Conservation (phyloP, 441 rosid genomes). For the Croton laevigatus region DNA sequence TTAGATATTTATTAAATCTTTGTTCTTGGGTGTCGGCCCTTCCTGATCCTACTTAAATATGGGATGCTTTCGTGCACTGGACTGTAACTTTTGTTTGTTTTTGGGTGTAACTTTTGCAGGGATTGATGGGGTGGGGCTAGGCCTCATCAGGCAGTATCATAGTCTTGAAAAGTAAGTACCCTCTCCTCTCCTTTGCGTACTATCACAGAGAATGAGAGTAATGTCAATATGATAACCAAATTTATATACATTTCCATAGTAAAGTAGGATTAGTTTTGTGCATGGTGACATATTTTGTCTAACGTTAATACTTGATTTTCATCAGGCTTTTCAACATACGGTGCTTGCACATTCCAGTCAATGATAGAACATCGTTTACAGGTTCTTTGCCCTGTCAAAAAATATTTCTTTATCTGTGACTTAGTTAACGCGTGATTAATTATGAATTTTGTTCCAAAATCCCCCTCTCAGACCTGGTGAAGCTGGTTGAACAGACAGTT, state of each 20-base stretch:
- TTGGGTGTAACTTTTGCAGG: conserved; percentile 40
- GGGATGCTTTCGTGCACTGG: too few relatives aligned
- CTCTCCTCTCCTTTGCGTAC: background rate
- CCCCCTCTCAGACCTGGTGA: conserved; percentile 49
- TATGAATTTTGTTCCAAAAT: background rate
- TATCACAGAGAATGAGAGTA: background rate
- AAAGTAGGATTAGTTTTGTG: background rate
- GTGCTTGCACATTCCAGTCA: conserved; percentile 89
- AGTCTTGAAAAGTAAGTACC: conserved; percentile 56
- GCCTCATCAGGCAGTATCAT: conserved; percentile 61
- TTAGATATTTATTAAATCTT: too few relatives aligned
- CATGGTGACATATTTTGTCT: background rate
- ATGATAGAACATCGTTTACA: conserved; percentile 68
- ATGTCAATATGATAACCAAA: background rate
- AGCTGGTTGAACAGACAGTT: conserved; percentile 62
- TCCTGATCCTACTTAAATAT: too few relatives aligned
- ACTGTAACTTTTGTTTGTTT: too few relatives aligned
- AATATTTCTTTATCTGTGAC: background rate
- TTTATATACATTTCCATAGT: too few relatives aligned
- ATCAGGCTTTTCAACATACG: conserved; percentile 77
- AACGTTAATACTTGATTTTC: background rate
- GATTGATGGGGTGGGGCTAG: conserved; percentile 86
- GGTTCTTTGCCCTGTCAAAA: conserved; percentile 33
- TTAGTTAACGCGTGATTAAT: background rate
- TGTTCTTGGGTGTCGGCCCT: too few relatives aligned